Conservation (phyloP, 345 rosid genomes). For the Boechera retrofracta region DNA sequence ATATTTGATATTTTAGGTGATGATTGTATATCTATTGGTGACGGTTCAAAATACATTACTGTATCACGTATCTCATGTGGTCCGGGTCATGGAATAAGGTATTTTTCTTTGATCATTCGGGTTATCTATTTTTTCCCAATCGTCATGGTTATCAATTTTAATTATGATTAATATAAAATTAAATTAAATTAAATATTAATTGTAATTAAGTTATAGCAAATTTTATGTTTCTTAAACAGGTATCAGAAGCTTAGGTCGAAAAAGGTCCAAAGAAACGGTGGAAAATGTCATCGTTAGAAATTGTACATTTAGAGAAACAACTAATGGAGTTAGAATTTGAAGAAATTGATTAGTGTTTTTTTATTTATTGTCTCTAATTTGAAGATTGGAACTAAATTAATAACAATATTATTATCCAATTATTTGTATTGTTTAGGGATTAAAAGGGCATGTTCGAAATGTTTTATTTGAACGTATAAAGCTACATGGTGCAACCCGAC, state of each 20-base stretch:
- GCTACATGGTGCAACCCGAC: slow-evolving; percentile 33
- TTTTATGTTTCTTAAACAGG: too few relatives aligned
- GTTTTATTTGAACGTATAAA: slow-evolving; percentile 47
- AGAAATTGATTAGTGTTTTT: background rate
- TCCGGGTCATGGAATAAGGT: slow-evolving; percentile 72
- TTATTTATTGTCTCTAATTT: background rate
- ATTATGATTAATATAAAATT: too few relatives aligned
- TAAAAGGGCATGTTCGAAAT: slow-evolving; percentile 53
- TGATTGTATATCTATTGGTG: slow-evolving; percentile 62
- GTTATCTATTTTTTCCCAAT: too few relatives aligned
- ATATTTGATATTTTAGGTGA: slow-evolving; percentile 47
- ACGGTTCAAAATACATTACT: slow-evolving; percentile 44
- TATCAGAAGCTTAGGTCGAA: slow-evolving; percentile 65
- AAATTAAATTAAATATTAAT: too few relatives aligned
- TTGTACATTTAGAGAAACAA: slow-evolving; percentile 42
- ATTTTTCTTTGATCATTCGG: background rate
- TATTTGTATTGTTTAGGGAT: slow-evolving; percentile 47
- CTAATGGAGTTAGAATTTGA: slow-evolving; percentile 55
- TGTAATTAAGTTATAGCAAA: too few relatives aligned
- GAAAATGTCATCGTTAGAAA: slow-evolving; percentile 47
- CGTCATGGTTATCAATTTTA: too few relatives aligned
- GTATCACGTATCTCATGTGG: slow-evolving; percentile 51
- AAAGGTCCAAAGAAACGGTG: slow-evolving; percentile 40
- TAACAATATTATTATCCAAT: background rate
- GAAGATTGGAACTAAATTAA: background rate